phyloP scores from a whole-genome alignment of 1,284 basidiomycete genomes.

The Volvariella volvacea region DNA sequence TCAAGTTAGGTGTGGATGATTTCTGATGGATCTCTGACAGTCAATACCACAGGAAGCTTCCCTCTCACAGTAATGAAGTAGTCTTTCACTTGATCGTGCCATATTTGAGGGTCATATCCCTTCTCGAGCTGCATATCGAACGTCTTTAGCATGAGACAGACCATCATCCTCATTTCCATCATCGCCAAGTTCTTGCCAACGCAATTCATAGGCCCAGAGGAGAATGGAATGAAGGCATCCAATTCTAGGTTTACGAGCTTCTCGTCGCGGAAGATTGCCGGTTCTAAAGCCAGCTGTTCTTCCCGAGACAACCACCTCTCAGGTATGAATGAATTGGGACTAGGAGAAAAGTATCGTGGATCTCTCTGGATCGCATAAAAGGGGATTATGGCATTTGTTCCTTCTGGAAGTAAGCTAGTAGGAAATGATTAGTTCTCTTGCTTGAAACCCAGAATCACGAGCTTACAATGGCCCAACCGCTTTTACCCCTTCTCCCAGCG shows the following conservation, averaged over 20 bases:
- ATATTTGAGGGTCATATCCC: constrained; percentile 19
- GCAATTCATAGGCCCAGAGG: constrained; percentile 28
- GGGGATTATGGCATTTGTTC: constrained; percentile 30
- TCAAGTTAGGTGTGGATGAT: too few relatives aligned
- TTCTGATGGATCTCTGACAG: neutral
- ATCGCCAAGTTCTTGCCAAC: constrained; percentile 33
- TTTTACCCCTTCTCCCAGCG: constrained; percentile 17
- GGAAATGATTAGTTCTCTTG: neutral
- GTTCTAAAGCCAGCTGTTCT: constrained; percentile 20
- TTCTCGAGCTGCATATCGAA: constrained; percentile 25
- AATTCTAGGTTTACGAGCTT: constrained; percentile 18
- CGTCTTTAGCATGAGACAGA: constrained; percentile 22
- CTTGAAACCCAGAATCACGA: constrained; percentile 1
- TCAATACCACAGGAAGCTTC: constrained; percentile 19
- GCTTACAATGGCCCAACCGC: constrained; percentile 24
- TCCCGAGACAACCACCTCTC: constrained; percentile 30
- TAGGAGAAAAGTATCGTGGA: constrained; percentile 32
- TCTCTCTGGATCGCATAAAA: constrained; percentile 34
- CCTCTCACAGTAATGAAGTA: constrained; percentile 27
- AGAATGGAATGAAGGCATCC: constrained; percentile 32
- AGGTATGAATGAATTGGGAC: constrained; percentile 32
- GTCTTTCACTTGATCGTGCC: constrained; percentile 24
- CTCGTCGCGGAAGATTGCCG: constrained; percentile 20
- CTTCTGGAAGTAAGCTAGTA: constrained; percentile 32
- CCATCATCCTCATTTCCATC: constrained; percentile 30